Evolutionary conservation across 2,329 filamentous ascomycete species (phyloP).

Genomic region (Pseudogymnoascus verrucosus): DNA sequence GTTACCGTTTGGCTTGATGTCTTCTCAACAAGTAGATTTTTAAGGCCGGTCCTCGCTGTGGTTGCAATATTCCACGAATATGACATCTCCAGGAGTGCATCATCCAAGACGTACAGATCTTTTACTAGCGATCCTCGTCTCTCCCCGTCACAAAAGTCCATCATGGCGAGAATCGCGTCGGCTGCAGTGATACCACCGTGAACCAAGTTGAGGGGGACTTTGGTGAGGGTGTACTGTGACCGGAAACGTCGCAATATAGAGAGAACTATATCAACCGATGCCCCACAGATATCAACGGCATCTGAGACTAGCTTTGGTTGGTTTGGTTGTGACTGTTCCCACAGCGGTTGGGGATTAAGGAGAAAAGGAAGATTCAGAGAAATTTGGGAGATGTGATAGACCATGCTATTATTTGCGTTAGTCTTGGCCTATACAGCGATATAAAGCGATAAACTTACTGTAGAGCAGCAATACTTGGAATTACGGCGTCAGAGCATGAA

Average conservation of each 20-base stretch:
- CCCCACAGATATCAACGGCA: conserved; percentile 8
- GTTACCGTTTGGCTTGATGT: not conserved
- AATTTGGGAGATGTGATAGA: conserved; percentile 6
- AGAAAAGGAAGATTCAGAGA: conserved; percentile 1
- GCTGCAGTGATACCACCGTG: conserved; percentile 12
- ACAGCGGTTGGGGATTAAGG: not conserved
- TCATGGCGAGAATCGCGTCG: conserved; percentile 10
- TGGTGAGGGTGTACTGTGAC: conserved; percentile 11
- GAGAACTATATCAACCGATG: conserved; percentile 10
- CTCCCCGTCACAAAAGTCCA: not conserved
- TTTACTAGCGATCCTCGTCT: not conserved
- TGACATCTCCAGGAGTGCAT: conserved; percentile 1
- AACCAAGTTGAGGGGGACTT: conserved; percentile 11
- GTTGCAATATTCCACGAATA: not conserved
- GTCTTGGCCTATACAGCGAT: not conserved
- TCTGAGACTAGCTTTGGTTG: not conserved
- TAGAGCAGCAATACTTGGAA: conserved; percentile 11
- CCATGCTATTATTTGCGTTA: conserved; percentile 7
- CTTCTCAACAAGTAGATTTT: not conserved
- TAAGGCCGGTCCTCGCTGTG: not conserved
- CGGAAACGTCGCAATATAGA: conserved; percentile 14
- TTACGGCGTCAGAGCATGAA: conserved; percentile 10
- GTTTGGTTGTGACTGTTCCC: not conserved
- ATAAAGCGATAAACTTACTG: conserved; percentile 8
- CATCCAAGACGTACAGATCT: not conserved